Evolutionary conservation across 192 early-diverging fungal species (phyloP), one percentile per base, ranked within the genome.

Genomic region (Anaeromyces robustus): DNA sequence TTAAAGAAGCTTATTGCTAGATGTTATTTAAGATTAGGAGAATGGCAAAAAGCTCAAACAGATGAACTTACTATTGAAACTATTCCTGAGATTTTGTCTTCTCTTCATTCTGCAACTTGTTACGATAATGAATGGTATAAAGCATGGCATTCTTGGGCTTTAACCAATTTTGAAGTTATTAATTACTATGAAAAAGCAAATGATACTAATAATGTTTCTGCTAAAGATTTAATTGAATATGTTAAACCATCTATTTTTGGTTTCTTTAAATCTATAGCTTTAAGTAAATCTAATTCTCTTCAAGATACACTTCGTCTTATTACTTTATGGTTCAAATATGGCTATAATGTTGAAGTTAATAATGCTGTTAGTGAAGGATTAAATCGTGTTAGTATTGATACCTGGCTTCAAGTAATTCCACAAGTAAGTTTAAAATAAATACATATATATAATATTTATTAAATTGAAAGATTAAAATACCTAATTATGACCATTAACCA

Each of bases 401-500:
- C 94, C 0, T 99, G 96, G 97, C 86, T 99, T 78, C 95, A 99
- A 84, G 97, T 99, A 30, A 98, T 99, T 83, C 97, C 97, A 26
- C 96, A 98, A 87, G 88, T 89, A 52, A 52, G 77, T 81, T 30
- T 68, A 22, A 68, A n/a, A 68, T 4, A 52, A 14, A 52, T 41
- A 28, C 16, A 29, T n/a, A 12, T 79, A 22, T n/a, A 30, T 39
- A 29, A 77, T 86, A 37, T 37, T n/a, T n/a, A n/a, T n/a, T n/a
- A n/a, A n/a, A n/a, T n/a, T n/a, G n/a, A n/a, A n/a, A n/a, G n/a
- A n/a, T n/a, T n/a, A n/a, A n/a, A n/a, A n/a, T n/a, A n/a, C n/a
- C n/a, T n/a, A n/a, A n/a, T n/a, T n/a, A n/a, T n/a, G n/a, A n/a
- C n/a, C n/a, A n/a, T n/a, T n/a, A n/a, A n/a, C n/a, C n/a, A n/a